A percentile compares a stretch with the other conserved stretches of the same genome.
phyloP scores from a whole-genome alignment of 306 rosid genomes.

The Cotoneaster glaucophyllus region DNA sequence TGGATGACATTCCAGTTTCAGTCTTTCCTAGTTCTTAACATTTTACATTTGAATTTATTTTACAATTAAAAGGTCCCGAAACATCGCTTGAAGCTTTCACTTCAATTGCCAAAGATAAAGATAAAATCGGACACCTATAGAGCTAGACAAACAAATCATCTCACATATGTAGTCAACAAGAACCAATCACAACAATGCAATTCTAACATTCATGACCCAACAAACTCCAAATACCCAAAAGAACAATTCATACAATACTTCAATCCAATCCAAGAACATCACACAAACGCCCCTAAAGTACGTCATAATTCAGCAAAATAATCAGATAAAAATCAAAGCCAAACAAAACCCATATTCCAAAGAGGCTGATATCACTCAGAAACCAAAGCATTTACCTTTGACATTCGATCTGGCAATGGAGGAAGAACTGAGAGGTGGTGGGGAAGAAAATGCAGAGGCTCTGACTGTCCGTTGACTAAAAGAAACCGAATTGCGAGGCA shows the following conservation, averaged over 20 bases:
- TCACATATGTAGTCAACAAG: not conserved
- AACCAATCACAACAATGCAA: not conserved
- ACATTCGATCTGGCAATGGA: slow-evolving; percentile 20
- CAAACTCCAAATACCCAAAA: not conserved
- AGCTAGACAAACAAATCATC: not conserved
- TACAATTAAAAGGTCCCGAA: not conserved
- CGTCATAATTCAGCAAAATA: not conserved
- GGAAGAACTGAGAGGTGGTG: slow-evolving; percentile 24
- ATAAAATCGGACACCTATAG: not conserved
- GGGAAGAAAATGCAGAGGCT: slow-evolving; percentile 31
- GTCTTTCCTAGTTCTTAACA: not conserved
- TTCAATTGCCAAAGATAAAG: not conserved
- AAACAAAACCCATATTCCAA: not conserved
- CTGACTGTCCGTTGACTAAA: slow-evolving; percentile 25
- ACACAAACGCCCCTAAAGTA: not conserved
- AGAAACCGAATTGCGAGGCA: slow-evolving; percentile 33
- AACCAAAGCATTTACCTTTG: slow-evolving; percentile 9
- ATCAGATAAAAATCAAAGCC: not conserved
- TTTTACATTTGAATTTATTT: not conserved
- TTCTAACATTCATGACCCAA: not conserved
- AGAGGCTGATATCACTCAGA: not conserved
- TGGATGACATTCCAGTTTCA: not conserved
- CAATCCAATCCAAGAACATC: not conserved
- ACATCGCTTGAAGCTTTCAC: not conserved
- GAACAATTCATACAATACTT: not conserved